Conservation (phyloP, 2,329 filamentous ascomycete species). For the Parasarocladium wereldwijsianum region DNA sequence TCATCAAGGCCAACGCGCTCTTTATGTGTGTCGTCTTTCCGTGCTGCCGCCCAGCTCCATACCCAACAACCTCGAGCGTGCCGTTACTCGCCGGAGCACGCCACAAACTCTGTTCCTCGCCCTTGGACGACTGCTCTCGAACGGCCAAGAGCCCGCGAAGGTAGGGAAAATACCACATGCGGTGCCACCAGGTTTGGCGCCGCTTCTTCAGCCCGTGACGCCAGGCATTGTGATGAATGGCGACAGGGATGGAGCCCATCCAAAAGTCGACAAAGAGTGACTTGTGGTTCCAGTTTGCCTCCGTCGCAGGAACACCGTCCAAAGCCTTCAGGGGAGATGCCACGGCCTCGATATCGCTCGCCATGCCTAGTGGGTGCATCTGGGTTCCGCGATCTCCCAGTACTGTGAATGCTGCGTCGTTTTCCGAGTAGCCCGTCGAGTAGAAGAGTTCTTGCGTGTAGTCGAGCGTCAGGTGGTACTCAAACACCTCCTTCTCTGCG, state of each 20-base stretch:
- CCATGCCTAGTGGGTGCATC: conserved; percentile 14
- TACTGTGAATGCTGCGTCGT: conserved; percentile 18
- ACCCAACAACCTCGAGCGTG: not conserved
- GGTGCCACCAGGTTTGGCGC: conserved; percentile 19
- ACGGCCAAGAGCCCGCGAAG: conserved; percentile 15
- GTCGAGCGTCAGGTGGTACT: conserved; percentile 23
- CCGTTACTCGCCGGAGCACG: conserved; percentile 1
- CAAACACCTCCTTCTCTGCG: conserved; percentile 15
- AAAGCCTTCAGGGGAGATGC: conserved; percentile 14
- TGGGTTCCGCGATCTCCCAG: conserved; percentile 12
- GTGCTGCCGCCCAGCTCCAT: conserved; percentile 1
- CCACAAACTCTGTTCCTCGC: not conserved
- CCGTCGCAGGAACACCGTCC: conserved; percentile 1
- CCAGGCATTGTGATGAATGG: conserved; percentile 22
- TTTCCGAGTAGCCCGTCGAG: conserved; percentile 20
- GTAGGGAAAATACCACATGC: conserved; percentile 20
- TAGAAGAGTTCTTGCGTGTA: conserved; percentile 22
- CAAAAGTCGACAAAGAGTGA: conserved; percentile 22
- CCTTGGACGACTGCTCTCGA: conserved; percentile 10
- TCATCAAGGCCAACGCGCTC: not conserved
- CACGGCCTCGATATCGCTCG: conserved; percentile 12
- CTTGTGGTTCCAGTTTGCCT: conserved; percentile 14
- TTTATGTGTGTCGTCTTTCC: too few species aligned
- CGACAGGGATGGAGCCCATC: conserved; percentile 19
- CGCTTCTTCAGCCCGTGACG: conserved; percentile 15